A percentile compares a stretch with the other conserved stretches of the same genome.
Conservation (phyloP, 805 yeast genomes). For the Sugiyamaella lignohabitans region DNA sequence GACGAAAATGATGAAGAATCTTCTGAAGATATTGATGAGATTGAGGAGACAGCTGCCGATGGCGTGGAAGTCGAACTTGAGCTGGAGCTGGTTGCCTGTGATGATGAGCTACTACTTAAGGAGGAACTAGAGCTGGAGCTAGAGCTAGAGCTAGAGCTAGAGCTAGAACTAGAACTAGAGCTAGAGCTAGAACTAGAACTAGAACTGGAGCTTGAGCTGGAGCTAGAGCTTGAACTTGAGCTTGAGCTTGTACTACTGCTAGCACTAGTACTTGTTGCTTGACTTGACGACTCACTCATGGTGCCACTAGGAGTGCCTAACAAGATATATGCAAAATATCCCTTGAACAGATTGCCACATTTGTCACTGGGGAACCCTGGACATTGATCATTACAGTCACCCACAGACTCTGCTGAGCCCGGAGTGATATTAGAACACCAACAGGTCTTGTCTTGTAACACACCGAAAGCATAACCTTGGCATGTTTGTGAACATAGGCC, state of each 20-base stretch:
- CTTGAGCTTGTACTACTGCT: conserved; percentile 6
- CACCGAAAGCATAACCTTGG: conserved; percentile 44
- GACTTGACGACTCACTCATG: conserved; percentile 14
- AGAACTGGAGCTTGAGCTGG: conserved; percentile 7
- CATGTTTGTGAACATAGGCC: conserved; percentile 51
- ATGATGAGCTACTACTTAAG: conserved; percentile 14
- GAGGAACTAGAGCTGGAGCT: conserved; percentile 23
- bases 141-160: conserved; percentile 19
- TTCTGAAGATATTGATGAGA: conserved; percentile 23
- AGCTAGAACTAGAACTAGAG: conserved; percentile 20
- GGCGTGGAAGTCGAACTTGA: conserved; percentile 15
- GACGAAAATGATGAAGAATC: conserved; percentile 17
- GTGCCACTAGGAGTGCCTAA: conserved; percentile 34
- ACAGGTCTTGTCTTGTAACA: conserved; percentile 46
- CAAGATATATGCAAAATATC: conserved; percentile 49
- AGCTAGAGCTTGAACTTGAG: conserved; percentile 2
- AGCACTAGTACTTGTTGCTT: conserved; percentile 7
- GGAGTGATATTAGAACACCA: conserved; percentile 60
- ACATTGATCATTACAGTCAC: conserved; percentile 35
- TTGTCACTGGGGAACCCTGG: conserved; percentile 41
- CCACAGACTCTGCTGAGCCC: conserved; percentile 31
- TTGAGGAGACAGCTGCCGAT: conserved; percentile 12
- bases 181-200: conserved; percentile 8
- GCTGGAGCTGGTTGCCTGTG: conserved; percentile 15
- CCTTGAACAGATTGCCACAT: conserved; percentile 39